phyloP scores from a whole-genome alignment of 208 protist species.

The Strigomonas oncopelti region DNA sequence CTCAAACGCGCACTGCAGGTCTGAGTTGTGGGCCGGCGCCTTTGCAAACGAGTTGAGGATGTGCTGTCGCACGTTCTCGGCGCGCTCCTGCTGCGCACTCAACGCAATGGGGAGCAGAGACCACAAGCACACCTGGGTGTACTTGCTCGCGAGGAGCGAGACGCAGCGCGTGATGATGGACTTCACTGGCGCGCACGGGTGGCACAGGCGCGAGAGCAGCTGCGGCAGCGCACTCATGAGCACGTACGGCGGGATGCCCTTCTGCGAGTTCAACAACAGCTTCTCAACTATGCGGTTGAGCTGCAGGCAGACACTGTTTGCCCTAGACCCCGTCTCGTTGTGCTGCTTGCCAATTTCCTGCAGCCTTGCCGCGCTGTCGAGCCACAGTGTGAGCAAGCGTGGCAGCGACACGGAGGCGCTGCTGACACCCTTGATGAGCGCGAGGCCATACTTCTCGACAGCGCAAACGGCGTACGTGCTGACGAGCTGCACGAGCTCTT shows the following conservation, averaged over 20 bases:
- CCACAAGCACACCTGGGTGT: conserved; percentile 88
- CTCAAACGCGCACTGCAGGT: conserved; percentile 41
- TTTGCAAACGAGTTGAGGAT: conserved; percentile 54
- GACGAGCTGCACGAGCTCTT: conserved; percentile 29
- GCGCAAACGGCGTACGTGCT: conserved; percentile 18
- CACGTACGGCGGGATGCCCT: conserved; percentile 40
- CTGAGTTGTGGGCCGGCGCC: conserved; percentile 20
- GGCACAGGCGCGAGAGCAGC: conserved; percentile 87
- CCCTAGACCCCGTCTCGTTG: conserved; percentile 16
- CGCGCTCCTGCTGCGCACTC: conserved; percentile 41
- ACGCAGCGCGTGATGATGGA: conserved; percentile 60
- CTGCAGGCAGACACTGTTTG: conserved; percentile 9
- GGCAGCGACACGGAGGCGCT: conserved; percentile 92
- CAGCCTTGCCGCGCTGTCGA: conserved; percentile 68
- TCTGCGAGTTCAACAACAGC: conserved; percentile 19
- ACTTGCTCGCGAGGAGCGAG: conserved; percentile 53
- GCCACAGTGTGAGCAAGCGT: conserved; percentile 94
- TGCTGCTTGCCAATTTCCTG: conserved; percentile 1
- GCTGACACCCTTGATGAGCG: conserved; percentile 73
- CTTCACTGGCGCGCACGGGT: conserved; percentile 50
- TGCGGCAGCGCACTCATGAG: conserved; percentile 81
- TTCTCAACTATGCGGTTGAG: conserved; percentile 33
- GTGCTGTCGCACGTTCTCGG: conserved; percentile 34
- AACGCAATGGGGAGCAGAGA: conserved; percentile 74
- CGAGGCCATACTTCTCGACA: conserved; percentile 79